Evolutionary conservation across 305 asterid genomes (phyloP).

Genomic region (Striga hermonthica): DNA sequence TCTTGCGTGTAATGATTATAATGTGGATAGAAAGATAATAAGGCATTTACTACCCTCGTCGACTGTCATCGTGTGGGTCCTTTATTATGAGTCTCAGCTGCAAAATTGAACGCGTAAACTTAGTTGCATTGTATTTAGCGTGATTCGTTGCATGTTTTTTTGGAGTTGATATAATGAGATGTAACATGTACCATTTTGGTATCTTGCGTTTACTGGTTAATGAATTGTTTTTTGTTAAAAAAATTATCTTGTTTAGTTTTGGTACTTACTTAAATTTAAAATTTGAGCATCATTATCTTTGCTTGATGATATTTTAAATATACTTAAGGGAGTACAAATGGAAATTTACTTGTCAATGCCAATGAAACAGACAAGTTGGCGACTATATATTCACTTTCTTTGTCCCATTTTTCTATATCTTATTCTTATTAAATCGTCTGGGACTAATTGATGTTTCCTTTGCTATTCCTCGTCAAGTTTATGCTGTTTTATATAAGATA

Average conservation of each 20-base stretch:
- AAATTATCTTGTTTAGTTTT: constrained; percentile 9
- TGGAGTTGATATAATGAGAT: background rate
- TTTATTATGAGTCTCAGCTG: background rate
- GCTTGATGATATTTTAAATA: constrained; percentile 1
- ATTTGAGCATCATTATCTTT: background rate
- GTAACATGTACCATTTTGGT: background rate
- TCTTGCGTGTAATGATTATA: constrained; percentile 10
- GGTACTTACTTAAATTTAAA: background rate
- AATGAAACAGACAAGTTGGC: background rate
- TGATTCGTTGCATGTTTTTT: background rate
- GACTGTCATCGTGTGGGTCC: background rate
- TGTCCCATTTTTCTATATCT: background rate
- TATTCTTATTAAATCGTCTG: background rate
- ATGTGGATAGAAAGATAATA: constrained; percentile 2
- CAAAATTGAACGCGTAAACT: constrained; percentile 1
- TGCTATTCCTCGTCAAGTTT: background rate
- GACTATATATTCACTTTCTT: background rate
- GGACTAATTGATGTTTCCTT: background rate
- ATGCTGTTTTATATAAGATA: constrained; percentile 1
- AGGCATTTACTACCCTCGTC: background rate
- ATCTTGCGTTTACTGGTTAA: background rate
- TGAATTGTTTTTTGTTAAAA: background rate
- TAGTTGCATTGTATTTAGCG: background rate
- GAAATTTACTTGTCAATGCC: background rate
- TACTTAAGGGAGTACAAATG: background rate